Conservation (phyloP, 1,284 basidiomycete genomes). For the Cryptococcus sp. region DNA sequence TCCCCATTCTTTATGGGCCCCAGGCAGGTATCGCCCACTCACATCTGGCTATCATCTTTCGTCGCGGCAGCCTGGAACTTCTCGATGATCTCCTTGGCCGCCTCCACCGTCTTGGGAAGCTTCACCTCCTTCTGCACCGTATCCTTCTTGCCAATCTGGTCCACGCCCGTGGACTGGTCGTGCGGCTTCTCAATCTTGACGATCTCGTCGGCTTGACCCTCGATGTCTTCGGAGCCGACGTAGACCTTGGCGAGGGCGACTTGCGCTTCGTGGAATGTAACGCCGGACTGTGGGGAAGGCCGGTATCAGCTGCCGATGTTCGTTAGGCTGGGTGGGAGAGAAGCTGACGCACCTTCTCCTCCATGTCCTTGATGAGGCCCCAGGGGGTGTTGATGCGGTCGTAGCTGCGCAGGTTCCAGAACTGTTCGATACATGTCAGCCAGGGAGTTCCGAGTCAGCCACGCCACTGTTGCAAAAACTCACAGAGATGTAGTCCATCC, state of each 20-base stretch:
- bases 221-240: conserved; percentile 57
- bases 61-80: conserved; percentile 65
- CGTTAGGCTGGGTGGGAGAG: not conserved
- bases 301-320: not conserved
- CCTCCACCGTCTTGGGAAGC: conserved; percentile 62
- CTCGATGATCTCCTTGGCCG: conserved; percentile 62
- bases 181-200: conserved; percentile 50
- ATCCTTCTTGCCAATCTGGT: conserved; percentile 51
- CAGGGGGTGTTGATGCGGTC: conserved; percentile 80
- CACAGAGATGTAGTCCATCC: conserved; percentile 55
- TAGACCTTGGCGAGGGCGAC: conserved; percentile 80
- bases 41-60: conserved; percentile 33
- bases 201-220: conserved; percentile 36
- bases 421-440: conserved; percentile 51
- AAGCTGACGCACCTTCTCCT: conserved; percentile 51
- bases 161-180: conserved; percentile 60
- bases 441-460: conserved; percentile 47
- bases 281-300: conserved; percentile 56
- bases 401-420: conserved; percentile 85
- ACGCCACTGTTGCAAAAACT: not conserved
- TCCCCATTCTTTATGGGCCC: not conserved
- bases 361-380: conserved; percentile 65
- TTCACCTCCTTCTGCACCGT: conserved; percentile 42
- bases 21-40: conserved; percentile 11
- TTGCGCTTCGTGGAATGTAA: conserved; percentile 79